A percentile compares a stretch with the other conserved stretches of the same genome.
phyloP scores from a whole-genome alignment of 2,329 filamentous ascomycete species.

The Colletotrichum truncatum region DNA sequence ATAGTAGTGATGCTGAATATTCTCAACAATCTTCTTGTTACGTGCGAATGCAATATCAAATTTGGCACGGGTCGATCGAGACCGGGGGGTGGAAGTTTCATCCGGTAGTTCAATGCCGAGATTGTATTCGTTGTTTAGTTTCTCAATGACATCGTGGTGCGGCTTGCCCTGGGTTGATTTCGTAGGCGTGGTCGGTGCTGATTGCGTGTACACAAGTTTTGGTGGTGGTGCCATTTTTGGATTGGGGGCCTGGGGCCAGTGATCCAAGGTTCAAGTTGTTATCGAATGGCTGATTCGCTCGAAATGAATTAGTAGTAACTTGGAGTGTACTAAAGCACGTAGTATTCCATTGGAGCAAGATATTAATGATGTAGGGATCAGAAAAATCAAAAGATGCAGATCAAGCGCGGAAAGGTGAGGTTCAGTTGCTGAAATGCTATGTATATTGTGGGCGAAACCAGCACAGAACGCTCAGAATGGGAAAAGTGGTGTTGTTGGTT shows the following conservation, averaged over 20 bases:
- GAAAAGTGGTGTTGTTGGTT: no score
- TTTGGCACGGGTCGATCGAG: background rate
- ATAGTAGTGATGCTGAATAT: constrained; percentile 3
- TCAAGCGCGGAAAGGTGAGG: no score
- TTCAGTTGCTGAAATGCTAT: no score
- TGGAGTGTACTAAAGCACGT: no score
- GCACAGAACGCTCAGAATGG: no score
- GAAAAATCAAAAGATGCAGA: no score
- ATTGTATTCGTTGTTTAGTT: constrained; percentile 14
- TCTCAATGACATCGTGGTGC: constrained; percentile 18
- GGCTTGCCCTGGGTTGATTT: background rate
- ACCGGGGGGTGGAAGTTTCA: background rate
- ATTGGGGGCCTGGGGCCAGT: no score
- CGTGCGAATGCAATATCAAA: background rate
- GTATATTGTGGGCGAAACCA: no score
- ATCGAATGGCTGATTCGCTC: background rate
- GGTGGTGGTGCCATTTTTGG: constrained; percentile 5
- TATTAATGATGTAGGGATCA: no score
- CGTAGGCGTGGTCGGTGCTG: constrained; percentile 5
- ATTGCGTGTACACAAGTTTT: background rate
- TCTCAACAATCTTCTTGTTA: background rate
- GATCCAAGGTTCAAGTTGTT: no score
- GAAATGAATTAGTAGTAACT: no score
- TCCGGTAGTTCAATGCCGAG: constrained; percentile 12
- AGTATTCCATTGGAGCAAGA: no score